Conservation (phyloP, 2,329 filamentous ascomycete species). For the Periconia digitata region DNA sequence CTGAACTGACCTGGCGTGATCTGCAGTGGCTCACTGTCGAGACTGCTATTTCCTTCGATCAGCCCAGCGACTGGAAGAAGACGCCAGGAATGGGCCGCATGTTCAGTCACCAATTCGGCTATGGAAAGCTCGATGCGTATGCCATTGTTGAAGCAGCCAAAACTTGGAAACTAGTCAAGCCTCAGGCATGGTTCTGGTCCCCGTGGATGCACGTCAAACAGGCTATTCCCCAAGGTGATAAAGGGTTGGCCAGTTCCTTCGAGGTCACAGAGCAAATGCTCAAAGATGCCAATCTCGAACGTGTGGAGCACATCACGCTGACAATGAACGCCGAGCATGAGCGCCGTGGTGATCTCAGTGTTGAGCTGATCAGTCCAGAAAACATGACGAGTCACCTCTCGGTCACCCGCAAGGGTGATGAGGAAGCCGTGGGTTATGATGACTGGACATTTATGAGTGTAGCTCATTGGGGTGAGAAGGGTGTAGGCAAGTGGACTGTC, state of each 20-base stretch:
- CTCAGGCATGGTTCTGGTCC: constrained; percentile 91
- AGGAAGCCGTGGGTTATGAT: constrained; percentile 68
- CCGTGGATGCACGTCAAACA: constrained; percentile 92
- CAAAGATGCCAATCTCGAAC: constrained; percentile 77
- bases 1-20: constrained; percentile 90
- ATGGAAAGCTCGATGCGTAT: constrained; percentile 91
- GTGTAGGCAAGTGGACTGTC: constrained; percentile 87
- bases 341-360: constrained; percentile 86
- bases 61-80: constrained; percentile 77
- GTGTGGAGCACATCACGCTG: constrained; percentile 90
- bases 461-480: constrained; percentile 91
- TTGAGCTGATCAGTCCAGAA: constrained; percentile 83
- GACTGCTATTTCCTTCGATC: constrained; percentile 78
- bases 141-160: constrained; percentile 83
- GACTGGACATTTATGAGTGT: constrained; percentile 99
- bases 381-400: constrained; percentile 84
- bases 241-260: constrained; percentile 78
- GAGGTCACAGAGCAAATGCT: constrained; percentile 82
- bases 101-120: constrained; percentile 93
- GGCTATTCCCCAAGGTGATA: constrained; percentile 78
- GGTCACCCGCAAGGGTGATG: constrained; percentile 70
- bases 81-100: constrained; percentile 74
- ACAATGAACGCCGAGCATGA: constrained; percentile 95
- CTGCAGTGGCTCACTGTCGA: constrained; percentile 88
- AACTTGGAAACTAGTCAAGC: constrained; percentile 84